A percentile compares a stretch with the other conserved stretches of the same genome.
Conservation (phyloP, 306 rosid genomes). For the Hylodesmum podocarpum region DNA sequence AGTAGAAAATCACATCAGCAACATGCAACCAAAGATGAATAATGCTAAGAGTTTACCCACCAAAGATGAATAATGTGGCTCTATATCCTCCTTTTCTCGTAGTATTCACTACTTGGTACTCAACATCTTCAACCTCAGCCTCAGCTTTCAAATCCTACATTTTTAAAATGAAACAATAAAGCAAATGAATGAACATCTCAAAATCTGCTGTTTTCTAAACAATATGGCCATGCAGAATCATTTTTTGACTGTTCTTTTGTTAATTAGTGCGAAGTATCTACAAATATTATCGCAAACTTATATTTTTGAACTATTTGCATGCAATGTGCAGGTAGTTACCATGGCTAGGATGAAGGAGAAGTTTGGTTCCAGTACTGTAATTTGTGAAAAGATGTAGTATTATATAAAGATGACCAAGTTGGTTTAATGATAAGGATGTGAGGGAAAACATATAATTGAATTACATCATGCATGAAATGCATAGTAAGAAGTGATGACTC, state of each 20-base stretch:
- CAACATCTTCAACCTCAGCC: slow-evolving; percentile 13
- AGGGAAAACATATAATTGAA: neutral
- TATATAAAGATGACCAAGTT: slow-evolving; percentile 7
- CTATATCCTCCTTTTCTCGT: slow-evolving; percentile 43
- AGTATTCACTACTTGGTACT: slow-evolving; percentile 17
- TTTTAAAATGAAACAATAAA: neutral
- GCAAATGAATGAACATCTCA: neutral
- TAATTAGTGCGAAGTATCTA: no score
- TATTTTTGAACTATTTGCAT: neutral
- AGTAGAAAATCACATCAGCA: no score
- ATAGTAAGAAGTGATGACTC: neutral
- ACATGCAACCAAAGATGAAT: no score
- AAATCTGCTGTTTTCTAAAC: neutral
- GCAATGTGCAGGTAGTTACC: slow-evolving; percentile 28
- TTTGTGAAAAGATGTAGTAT: neutral
- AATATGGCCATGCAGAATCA: neutral
- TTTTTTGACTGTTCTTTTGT: no score
- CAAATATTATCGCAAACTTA: no score
- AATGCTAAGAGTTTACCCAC: slow-evolving; percentile 30
- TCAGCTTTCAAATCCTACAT: slow-evolving; percentile 35
- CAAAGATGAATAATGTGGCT: slow-evolving; percentile 42
- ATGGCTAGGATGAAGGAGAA: neutral
- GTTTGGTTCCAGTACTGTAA: neutral
- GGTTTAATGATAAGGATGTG: neutral
- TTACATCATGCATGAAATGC: slow-evolving; percentile 19